These are phyloP conservation scores for Albatrellus ellisii DNA, from an alignment of 768 basidiomycete genomes.

Conservation along the genomic window DNA sequence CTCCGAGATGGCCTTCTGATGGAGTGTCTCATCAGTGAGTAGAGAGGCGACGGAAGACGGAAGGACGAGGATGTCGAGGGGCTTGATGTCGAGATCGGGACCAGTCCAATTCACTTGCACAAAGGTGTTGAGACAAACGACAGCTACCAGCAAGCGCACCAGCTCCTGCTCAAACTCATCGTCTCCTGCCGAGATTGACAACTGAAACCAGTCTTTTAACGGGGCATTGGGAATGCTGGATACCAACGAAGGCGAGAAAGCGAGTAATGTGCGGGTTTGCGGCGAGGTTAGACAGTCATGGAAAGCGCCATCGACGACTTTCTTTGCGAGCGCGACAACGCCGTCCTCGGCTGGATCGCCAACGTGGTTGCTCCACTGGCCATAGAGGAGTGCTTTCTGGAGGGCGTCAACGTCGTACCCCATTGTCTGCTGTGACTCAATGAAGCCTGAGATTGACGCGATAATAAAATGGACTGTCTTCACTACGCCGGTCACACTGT, in stretches of 20 bases:
- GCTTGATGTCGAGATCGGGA: slow-evolving; percentile 56
- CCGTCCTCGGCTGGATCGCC: slow-evolving; percentile 21
- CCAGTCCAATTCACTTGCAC: slow-evolving; percentile 96
- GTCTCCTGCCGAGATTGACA: slow-evolving; percentile 17
- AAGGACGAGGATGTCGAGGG: slow-evolving; percentile 26
- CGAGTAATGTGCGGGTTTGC: slow-evolving; percentile 24
- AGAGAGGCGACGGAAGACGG: slow-evolving; percentile 17
- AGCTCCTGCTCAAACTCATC: slow-evolving; percentile 37
- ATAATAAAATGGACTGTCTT: too few relatives aligned
- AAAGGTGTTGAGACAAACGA: slow-evolving; percentile 82
- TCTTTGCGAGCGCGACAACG: slow-evolving; percentile 32
- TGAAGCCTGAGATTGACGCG: too few relatives aligned
- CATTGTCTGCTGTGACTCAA: too few relatives aligned
- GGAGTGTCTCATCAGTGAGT: slow-evolving; percentile 36
- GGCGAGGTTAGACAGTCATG: slow-evolving; percentile 29
- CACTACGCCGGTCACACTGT: too few relatives aligned
- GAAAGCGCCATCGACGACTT: slow-evolving; percentile 49
- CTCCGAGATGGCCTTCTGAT: slow-evolving; percentile 55
- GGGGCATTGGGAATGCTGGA: slow-evolving; percentile 23
- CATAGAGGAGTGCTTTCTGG: slow-evolving; percentile 46
- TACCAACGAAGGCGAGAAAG: slow-evolving; percentile 13
- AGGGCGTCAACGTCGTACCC: slow-evolving; percentile 17
- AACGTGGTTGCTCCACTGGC: slow-evolving; percentile 24
- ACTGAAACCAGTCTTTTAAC: slow-evolving; percentile 24
- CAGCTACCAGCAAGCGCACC: slow-evolving; percentile 46